phyloP scores from a whole-genome alignment of 2,329 filamentous ascomycete species.

The Scedosporium dehoogii region DNA sequence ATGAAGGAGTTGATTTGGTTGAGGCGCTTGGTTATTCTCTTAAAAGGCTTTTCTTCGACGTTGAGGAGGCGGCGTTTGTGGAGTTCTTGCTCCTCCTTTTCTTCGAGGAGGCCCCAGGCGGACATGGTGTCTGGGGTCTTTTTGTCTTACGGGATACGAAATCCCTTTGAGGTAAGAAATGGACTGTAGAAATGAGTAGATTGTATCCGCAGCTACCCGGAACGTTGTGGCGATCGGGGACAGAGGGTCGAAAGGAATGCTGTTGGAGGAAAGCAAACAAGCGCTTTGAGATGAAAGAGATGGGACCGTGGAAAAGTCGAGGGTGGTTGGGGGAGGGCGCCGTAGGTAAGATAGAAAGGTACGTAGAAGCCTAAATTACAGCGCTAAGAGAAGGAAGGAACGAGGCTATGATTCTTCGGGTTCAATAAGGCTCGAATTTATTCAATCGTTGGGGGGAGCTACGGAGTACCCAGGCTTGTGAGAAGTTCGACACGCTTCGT shows the following conservation, averaged over 20 bases:
- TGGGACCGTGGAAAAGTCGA: neutral
- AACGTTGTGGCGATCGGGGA: too few species aligned
- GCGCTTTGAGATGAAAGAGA: neutral
- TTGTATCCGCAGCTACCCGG: neutral
- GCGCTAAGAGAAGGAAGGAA: neutral
- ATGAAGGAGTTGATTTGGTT: conserved; percentile 40
- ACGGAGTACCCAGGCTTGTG: too few species aligned
- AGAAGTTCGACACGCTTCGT: too few species aligned
- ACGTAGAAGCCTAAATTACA: too few species aligned
- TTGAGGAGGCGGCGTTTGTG: conserved; percentile 81
- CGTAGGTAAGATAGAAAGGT: too few species aligned
- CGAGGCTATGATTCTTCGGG: neutral
- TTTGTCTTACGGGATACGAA: neutral
- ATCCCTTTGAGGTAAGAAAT: too few species aligned
- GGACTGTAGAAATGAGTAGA: neutral
- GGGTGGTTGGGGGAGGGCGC: neutral
- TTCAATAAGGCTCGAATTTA: too few species aligned
- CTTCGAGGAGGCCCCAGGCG: conserved; percentile 59
- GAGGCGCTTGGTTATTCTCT: conserved; percentile 75
- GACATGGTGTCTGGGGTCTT: conserved; percentile 23
- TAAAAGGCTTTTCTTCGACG: conserved; percentile 88
- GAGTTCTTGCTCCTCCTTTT: conserved; percentile 69
- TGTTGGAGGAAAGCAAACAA: too few species aligned
- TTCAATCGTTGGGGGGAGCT: too few species aligned
- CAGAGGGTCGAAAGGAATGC: too few species aligned